phyloP scores from a whole-genome alignment of 2,329 filamentous ascomycete species.

The Chalara sp. region DNA sequence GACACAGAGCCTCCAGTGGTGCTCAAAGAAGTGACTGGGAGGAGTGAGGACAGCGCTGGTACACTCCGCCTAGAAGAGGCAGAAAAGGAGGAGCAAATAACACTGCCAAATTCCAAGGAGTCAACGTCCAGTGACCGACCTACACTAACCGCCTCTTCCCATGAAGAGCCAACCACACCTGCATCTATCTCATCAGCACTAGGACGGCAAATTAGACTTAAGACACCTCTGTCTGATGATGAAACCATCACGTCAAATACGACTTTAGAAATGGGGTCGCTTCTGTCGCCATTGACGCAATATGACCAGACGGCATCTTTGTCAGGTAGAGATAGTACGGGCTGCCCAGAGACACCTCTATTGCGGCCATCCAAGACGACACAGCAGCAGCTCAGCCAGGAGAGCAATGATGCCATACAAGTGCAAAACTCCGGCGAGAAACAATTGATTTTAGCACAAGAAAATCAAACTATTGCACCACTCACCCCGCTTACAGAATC shows the following conservation, averaged over 20 bases:
- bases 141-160: not conserved
- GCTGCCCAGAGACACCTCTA: constrained; percentile 4
- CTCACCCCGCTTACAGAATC: not conserved
- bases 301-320: constrained; percentile 2
- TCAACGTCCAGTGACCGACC: constrained; percentile 3
- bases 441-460: constrained; percentile 4
- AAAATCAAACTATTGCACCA: constrained; percentile 4
- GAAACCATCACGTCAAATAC: no score
- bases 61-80: not conserved
- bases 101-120: constrained; percentile 3
- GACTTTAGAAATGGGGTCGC: constrained; percentile 2
- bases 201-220: no score
- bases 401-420: constrained; percentile 4
- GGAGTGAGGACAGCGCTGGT: constrained; percentile 1
- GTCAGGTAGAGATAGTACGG: constrained; percentile 8
- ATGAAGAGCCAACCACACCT: no score
- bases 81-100: constrained; percentile 1
- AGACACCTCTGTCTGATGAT: no score
- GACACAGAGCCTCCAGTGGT: constrained; percentile 1
- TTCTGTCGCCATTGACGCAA: constrained; percentile 9
- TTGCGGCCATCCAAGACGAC: not conserved
- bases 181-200: no score
- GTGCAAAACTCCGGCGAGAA: constrained; percentile 5
- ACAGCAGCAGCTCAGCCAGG: constrained; percentile 3
- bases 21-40: constrained; percentile 1